A percentile compares a stretch with the other conserved stretches of the same genome.
Evolutionary conservation across 352 stramenopile species (phyloP).

Genomic region (Phytophthora tentaculata): DNA sequence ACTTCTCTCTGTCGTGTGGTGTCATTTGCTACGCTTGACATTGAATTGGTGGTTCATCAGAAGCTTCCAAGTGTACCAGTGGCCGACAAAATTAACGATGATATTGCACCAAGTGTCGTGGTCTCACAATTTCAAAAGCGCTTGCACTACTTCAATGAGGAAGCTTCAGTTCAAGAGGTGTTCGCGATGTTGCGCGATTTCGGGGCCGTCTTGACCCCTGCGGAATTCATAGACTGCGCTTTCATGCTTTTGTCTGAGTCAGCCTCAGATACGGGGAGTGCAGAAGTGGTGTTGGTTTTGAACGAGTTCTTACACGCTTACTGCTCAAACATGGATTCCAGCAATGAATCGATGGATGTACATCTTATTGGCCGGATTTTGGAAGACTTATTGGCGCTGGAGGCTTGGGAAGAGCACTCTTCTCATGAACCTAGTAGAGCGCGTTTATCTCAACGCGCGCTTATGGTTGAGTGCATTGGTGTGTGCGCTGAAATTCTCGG

Average conservation of each 20-base stretch:
- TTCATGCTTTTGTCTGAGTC: constrained; percentile 49
- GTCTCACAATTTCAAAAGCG: constrained; percentile 85
- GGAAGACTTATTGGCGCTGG: constrained; percentile 70
- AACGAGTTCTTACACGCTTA: constrained; percentile 65
- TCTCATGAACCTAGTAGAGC: constrained; percentile 14
- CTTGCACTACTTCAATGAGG: constrained; percentile 73
- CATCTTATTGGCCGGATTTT: constrained; percentile 76
- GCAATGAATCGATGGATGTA: constrained; percentile 41
- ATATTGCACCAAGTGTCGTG: constrained; percentile 24
- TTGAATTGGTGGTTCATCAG: constrained; percentile 75
- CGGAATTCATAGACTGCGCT: constrained; percentile 70
- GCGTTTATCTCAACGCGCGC: constrained; percentile 51
- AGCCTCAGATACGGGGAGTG: constrained; percentile 11
- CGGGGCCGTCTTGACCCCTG: constrained; percentile 53
- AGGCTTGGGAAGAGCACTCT: constrained; percentile 47
- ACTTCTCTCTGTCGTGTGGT: constrained; percentile 54
- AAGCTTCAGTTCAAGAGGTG: constrained; percentile 57
- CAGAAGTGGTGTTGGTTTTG: constrained; percentile 65
- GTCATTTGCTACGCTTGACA: constrained; percentile 72
- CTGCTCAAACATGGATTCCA: constrained; percentile 13
- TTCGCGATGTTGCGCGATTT: constrained; percentile 57
- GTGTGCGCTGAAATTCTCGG: constrained; percentile 72
- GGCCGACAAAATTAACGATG: constrained; percentile 5
- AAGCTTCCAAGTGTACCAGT: constrained; percentile 21
- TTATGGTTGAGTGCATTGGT: constrained; percentile 81